These are phyloP conservation scores for Nissolia schottii DNA, from an alignment of 306 rosid genomes.

Conservation along the genomic window DNA sequence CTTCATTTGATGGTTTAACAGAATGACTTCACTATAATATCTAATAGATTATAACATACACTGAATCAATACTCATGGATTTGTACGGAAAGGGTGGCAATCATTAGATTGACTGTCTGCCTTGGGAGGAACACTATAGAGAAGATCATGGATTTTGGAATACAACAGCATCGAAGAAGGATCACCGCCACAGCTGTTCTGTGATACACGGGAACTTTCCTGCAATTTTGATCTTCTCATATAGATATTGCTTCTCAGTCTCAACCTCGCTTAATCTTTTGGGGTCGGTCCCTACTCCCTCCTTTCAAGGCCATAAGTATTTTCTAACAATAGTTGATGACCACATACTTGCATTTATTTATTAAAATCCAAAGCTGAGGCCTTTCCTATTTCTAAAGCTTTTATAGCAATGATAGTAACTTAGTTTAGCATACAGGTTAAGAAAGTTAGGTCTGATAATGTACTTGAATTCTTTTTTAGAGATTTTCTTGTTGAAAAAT, in stretches of 20 bases:
- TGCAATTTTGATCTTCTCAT: conserved; percentile 96
- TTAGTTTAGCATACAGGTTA: too few relatives aligned
- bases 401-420: too few relatives aligned
- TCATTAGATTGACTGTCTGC: conserved; percentile 65
- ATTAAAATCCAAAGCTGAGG: too few relatives aligned
- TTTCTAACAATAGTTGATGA: too few relatives aligned
- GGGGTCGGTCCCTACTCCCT: too few relatives aligned
- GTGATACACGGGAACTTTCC: conserved; percentile 79
- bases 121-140: conserved; percentile 58
- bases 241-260: conserved; percentile 93
- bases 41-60: conserved; percentile 18
- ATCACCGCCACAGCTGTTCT: conserved; percentile 63
- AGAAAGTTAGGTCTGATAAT: too few relatives aligned
- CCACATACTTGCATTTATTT: too few relatives aligned
- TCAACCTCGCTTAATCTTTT: conserved; percentile 85
- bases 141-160: conserved; percentile 85
- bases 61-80: conserved; percentile 44
- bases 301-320: too few relatives aligned
- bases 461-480: too few relatives aligned
- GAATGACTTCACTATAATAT: conserved; percentile 6
- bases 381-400: too few relatives aligned
- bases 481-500: too few relatives aligned
- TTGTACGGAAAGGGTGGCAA: conserved; percentile 56
- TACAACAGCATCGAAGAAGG: conserved; percentile 72
- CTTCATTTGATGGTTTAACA: conserved; percentile 24